A percentile compares a stretch with the other conserved stretches of the same genome.
phyloP scores from a whole-genome alignment of 805 yeast genomes.

The Candida palmyrensis region DNA sequence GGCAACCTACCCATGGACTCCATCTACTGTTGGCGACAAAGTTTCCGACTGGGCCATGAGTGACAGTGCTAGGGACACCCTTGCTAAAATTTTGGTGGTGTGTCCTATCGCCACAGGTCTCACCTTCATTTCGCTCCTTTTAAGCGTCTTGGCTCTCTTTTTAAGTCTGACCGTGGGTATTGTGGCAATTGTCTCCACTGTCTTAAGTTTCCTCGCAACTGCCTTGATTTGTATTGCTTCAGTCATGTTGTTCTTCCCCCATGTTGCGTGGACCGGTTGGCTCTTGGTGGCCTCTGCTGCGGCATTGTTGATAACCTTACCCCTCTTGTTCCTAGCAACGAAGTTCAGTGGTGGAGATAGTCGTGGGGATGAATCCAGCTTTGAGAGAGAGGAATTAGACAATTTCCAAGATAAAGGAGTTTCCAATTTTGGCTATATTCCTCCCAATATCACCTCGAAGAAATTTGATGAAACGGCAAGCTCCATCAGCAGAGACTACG shows the following conservation, averaged over 20 bases:
- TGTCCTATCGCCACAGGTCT: conserved; percentile 67
- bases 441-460: conserved; percentile 4
- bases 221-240: conserved; percentile 51
- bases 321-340: conserved; percentile 38
- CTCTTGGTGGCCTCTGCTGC: conserved; percentile 62
- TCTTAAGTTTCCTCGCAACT: conserved; percentile 50
- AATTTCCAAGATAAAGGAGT: conserved; percentile 10
- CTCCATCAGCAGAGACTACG: conserved; percentile 17
- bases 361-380: conserved; percentile 10
- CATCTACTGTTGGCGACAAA: conserved; percentile 21
- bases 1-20: conserved; percentile 43
- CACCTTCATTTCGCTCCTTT: conserved; percentile 34
- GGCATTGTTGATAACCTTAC: conserved; percentile 45
- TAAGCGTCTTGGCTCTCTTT: conserved; percentile 22
- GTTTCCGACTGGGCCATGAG: conserved; percentile 46
- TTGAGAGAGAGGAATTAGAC: conserved; percentile 3
- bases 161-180: conserved; percentile 19
- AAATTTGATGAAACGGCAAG: conserved; percentile 11
- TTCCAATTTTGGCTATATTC: conserved; percentile 6
- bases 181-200: conserved; percentile 39
- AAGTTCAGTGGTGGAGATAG: conserved; percentile 18
- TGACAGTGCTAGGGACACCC: conserved; percentile 39
- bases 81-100: conserved; percentile 53
- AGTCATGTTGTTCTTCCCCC: conserved; percentile 58
- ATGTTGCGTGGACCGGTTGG: conserved; percentile 72